phyloP scores from a whole-genome alignment of 1,284 basidiomycete species.

The Sporisorium reilianum region DNA sequence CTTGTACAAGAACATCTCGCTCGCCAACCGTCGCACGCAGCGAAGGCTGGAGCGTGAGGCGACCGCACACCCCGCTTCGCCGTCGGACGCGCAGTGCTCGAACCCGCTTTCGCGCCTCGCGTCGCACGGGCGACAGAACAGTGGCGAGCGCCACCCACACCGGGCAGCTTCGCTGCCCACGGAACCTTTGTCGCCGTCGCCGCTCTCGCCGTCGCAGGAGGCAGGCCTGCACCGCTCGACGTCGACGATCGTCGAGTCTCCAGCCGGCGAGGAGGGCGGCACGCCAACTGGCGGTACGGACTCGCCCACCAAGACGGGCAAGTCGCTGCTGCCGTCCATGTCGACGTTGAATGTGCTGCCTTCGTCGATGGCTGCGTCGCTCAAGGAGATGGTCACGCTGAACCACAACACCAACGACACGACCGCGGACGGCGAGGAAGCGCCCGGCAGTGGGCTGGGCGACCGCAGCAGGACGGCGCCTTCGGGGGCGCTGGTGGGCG shows the following conservation, averaged over 20 bases:
- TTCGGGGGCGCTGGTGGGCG: background rate
- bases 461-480: slow-evolving; percentile 11
- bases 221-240: slow-evolving; percentile 1
- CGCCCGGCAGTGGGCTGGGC: background rate
- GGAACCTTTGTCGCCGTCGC: background rate
- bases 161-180: slow-evolving; percentile 20
- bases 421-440: slow-evolving; percentile 39
- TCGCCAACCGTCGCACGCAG: slow-evolving; percentile 37
- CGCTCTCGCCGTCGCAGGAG: background rate
- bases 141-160: slow-evolving; percentile 7
- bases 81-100: slow-evolving; percentile 2
- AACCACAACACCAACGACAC: slow-evolving; percentile 22
- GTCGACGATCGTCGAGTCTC: slow-evolving; percentile 19
- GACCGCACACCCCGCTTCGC: slow-evolving; percentile 1
- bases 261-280: no score
- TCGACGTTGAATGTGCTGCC: slow-evolving; percentile 14
- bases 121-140: slow-evolving; percentile 18
- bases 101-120: slow-evolving; percentile 20
- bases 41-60: slow-evolving; percentile 31
- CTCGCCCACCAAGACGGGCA: background rate
- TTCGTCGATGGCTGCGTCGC: slow-evolving; percentile 17
- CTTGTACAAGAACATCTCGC: slow-evolving; percentile 52
- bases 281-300: background rate
- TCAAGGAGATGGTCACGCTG: slow-evolving; percentile 39
- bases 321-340: slow-evolving; percentile 8